These are phyloP conservation scores for Colletotrichum musicola DNA, from an alignment of 2,329 filamentous ascomycete genomes.

Conservation along the genomic window DNA sequence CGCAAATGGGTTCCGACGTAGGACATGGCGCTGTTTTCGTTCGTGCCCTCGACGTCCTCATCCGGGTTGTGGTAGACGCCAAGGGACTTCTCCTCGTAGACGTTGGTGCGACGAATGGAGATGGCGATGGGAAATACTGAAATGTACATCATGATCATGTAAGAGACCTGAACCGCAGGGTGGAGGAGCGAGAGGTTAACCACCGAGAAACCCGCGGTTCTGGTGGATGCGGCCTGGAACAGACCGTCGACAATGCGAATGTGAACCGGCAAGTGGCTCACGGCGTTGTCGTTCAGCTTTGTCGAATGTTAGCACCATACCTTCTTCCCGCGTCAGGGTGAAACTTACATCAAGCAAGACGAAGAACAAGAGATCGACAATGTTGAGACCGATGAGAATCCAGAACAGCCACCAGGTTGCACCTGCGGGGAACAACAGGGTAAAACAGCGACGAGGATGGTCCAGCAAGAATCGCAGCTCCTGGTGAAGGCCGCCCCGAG, in stretches of 20 bases:
- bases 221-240: constrained; percentile 90
- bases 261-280: constrained; percentile 77
- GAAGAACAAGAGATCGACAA: constrained; percentile 89
- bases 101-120: constrained; percentile 91
- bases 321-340: not conserved
- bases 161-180: constrained; percentile 92
- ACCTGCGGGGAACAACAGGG: constrained; percentile 87
- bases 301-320: constrained; percentile 42
- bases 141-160: constrained; percentile 99
- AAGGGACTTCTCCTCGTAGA: constrained; percentile 92
- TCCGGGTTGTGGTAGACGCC: constrained; percentile 74
- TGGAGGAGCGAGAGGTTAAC: constrained; percentile 84
- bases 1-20: constrained; percentile 94
- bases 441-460: constrained; percentile 96
- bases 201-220: constrained; percentile 90
- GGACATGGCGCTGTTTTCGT: constrained; percentile 73
- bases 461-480: constrained; percentile 92
- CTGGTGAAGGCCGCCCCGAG: constrained; percentile 83
- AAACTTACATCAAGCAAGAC: constrained; percentile 85
- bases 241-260: constrained; percentile 86
- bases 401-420: constrained; percentile 97
- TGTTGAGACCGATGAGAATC: constrained; percentile 85
- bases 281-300: constrained; percentile 77
- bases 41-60: constrained; percentile 62
- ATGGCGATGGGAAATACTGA: constrained; percentile 98